Evolutionary conservation across 176 grass and related monocot species (phyloP).

Genomic region (Eragrostis curvula): DNA sequence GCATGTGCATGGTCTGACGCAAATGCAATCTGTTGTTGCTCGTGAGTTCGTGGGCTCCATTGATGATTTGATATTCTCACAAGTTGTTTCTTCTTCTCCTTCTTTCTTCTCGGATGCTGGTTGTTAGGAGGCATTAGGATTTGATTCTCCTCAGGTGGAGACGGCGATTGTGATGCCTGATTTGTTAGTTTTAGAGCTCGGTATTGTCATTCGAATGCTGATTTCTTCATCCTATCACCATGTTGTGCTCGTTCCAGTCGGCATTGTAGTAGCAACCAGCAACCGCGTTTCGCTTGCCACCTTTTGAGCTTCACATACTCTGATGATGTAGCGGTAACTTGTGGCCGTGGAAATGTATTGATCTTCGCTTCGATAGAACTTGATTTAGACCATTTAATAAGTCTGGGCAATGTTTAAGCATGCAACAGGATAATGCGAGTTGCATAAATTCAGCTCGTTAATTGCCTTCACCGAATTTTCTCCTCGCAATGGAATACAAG

Average conservation of each 20-base stretch:
- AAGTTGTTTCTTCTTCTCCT: conserved; percentile 13
- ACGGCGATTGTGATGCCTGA: conserved; percentile 32
- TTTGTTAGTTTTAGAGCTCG: conserved; percentile 27
- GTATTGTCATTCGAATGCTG: not conserved
- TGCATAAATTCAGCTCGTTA: not conserved
- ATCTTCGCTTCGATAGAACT: not conserved
- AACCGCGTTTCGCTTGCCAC: not conserved
- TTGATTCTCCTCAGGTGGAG: conserved; percentile 30
- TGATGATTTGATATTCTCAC: conserved; percentile 24
- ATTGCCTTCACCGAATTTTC: not conserved
- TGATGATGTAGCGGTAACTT: too few relatives aligned
- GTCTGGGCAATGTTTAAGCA: not conserved
- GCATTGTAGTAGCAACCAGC: not conserved
- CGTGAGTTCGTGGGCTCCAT: conserved; percentile 44
- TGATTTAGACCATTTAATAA: not conserved
- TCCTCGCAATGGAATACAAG: not conserved
- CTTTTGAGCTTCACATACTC: not conserved
- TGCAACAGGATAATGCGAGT: not conserved
- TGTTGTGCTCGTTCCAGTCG: not conserved
- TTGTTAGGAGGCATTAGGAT: conserved; percentile 22
- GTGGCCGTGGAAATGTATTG: not conserved
- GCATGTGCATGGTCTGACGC: conserved; percentile 38
- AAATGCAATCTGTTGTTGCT: conserved; percentile 34
- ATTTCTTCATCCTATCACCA: conserved; percentile 6
- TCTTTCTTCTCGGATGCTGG: conserved; percentile 8